These are phyloP conservation scores for Fonsecaea multimorphosa DNA, from an alignment of 2,329 filamentous ascomycete genomes.

Conservation along the genomic window DNA sequence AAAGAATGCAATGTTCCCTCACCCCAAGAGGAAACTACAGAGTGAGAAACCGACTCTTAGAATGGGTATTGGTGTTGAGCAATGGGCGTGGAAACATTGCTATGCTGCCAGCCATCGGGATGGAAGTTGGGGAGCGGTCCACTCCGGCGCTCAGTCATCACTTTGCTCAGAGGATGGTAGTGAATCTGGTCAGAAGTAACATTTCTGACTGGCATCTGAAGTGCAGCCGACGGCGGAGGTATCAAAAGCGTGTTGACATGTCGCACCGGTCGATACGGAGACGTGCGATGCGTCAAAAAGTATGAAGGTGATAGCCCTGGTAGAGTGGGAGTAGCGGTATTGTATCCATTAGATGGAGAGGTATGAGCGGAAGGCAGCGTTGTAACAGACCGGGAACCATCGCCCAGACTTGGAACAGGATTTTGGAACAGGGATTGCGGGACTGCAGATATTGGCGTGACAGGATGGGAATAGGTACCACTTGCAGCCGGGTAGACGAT, in stretches of 20 bases:
- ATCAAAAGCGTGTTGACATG: slow-evolving; percentile 90
- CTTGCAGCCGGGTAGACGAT: slow-evolving; percentile 71
- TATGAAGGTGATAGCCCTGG: slow-evolving; percentile 83
- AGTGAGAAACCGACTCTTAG: slow-evolving; percentile 13
- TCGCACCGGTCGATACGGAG: slow-evolving; percentile 89
- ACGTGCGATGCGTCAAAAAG: slow-evolving; percentile 85
- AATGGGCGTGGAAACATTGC: slow-evolving; percentile 37
- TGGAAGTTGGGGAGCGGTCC: slow-evolving; percentile 69
- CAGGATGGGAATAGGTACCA: slow-evolving; percentile 57
- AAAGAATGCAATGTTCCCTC: neutral
- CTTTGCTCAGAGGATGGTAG: slow-evolving; percentile 76
- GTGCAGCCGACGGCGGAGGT: slow-evolving; percentile 78
- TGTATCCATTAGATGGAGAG: slow-evolving; percentile 73
- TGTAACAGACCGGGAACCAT: slow-evolving; percentile 16
- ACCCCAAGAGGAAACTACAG: slow-evolving; percentile 6
- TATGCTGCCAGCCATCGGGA: slow-evolving; percentile 50
- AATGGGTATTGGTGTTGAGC: slow-evolving; percentile 35
- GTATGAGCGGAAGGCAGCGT: slow-evolving; percentile 58
- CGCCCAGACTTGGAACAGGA: slow-evolving; percentile 39
- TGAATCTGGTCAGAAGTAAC: slow-evolving; percentile 75
- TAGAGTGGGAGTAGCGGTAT: slow-evolving; percentile 62
- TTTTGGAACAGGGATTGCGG: slow-evolving; percentile 43
- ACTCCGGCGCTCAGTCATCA: slow-evolving; percentile 67
- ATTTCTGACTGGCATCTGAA: slow-evolving; percentile 74
- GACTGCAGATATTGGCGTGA: slow-evolving; percentile 48